Evolutionary conservation across 2,329 filamentous ascomycete species (phyloP).

Genomic region (Trichoderma simmonsii): DNA sequence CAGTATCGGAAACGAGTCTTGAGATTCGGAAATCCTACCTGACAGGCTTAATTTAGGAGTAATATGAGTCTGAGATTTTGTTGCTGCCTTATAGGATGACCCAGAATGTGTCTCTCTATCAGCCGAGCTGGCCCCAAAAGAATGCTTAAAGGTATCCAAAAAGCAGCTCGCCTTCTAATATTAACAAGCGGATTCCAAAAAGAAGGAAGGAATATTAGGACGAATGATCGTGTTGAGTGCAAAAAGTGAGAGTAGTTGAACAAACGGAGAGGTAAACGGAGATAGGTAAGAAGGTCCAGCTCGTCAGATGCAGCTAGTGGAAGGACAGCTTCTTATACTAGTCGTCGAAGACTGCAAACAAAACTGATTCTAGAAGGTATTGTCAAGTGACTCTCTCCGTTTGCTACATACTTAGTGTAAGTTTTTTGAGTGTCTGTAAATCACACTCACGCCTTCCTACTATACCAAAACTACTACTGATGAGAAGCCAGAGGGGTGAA

Average conservation of each 20-base stretch:
- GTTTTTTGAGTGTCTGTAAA: neutral
- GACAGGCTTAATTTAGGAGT: neutral
- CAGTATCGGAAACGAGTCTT: neutral
- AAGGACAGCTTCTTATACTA: neutral
- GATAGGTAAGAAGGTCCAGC: neutral
- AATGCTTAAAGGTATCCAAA: neutral
- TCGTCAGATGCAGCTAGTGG: neutral
- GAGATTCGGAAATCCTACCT: neutral
- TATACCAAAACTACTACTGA: neutral
- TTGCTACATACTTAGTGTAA: neutral
- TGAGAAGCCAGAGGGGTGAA: neutral
- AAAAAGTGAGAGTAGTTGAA: neutral
- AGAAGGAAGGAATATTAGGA: neutral
- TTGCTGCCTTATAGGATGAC: neutral
- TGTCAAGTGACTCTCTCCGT: neutral
- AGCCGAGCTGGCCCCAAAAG: neutral
- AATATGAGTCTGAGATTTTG: neutral
- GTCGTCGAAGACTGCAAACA: neutral
- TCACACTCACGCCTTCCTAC: neutral
- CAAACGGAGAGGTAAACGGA: neutral
- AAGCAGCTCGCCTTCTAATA: neutral
- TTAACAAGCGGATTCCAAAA: neutral
- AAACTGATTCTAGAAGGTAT: no score
- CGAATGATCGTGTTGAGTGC: no score
- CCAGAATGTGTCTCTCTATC: neutral